Evolutionary conservation across 768 basidiomycete genomes (phyloP).

Genomic region (Pholiota molesta): DNA sequence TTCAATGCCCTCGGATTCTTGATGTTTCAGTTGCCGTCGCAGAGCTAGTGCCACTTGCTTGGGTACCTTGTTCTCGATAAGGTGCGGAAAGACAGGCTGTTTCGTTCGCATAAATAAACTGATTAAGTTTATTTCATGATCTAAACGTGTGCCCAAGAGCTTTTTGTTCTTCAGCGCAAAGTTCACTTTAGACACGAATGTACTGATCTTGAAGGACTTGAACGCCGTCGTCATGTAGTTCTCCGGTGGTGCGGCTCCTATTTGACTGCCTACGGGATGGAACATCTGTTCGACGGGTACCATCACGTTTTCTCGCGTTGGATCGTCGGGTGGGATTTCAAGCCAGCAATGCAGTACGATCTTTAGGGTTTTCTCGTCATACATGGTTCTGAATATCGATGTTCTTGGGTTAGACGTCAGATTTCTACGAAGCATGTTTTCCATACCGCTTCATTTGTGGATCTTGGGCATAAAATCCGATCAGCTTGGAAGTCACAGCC

Average conservation of each 20-base stretch:
- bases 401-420: neutral
- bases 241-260: neutral
- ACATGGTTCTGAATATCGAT: constrained; percentile 4
- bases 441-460: neutral
- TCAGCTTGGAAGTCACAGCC: neutral
- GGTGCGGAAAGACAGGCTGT: neutral
- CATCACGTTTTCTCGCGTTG: neutral
- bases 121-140: neutral
- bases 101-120: neutral
- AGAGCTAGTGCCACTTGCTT: constrained; percentile 6
- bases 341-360: constrained; percentile 10
- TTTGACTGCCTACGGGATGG: neutral
- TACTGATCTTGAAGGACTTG: constrained; percentile 7
- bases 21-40: neutral
- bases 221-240: neutral
- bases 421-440: neutral
- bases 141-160: neutral
- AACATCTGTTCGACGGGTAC: neutral
- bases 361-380: constrained; percentile 5
- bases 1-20: neutral
- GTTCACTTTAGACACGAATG: constrained; percentile 9
- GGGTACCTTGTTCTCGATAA: constrained; percentile 3
- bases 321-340: neutral
- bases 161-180: constrained; percentile 4
- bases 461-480: neutral